Percentiles rank a stretch among this genome's conserved stretches.
These are phyloP conservation scores for Tagetes patula DNA, from an alignment of 129 eudicot species.

Conservation along the genomic window DNA sequence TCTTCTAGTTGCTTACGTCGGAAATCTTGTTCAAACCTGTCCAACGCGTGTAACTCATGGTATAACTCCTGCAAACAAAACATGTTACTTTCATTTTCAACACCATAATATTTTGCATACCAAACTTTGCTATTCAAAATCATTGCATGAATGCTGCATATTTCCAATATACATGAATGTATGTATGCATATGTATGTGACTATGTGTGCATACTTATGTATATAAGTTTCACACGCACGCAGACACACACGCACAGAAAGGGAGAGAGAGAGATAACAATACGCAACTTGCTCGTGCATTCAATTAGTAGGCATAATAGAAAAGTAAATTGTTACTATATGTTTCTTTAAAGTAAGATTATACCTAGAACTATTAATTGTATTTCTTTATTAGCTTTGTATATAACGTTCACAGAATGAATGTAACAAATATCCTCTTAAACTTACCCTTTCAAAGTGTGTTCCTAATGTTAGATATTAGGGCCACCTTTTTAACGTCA, in stretches of 20 bases:
- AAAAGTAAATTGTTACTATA: background rate
- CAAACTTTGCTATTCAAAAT: slow-evolving; percentile 12
- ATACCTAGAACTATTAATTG: background rate
- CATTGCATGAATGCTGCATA: background rate
- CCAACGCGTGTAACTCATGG: slow-evolving; percentile 95
- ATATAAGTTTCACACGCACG: background rate
- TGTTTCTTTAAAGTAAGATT: background rate
- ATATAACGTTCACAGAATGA: background rate
- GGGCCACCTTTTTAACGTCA: background rate
- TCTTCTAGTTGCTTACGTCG: slow-evolving; percentile 86
- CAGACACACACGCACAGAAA: no score
- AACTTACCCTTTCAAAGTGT: slow-evolving; percentile 4
- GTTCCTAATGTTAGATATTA: slow-evolving; percentile 5
- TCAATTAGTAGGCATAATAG: background rate
- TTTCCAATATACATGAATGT: background rate
- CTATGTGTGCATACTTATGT: background rate
- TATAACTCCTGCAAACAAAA: slow-evolving; percentile 73
- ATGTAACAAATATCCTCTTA: background rate
- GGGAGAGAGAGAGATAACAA: no score
- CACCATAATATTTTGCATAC: slow-evolving; percentile 2
- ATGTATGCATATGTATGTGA: background rate
- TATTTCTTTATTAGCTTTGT: background rate
- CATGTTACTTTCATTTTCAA: slow-evolving; percentile 4
- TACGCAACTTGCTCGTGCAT: background rate
- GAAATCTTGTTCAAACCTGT: slow-evolving; percentile 90